Evolutionary conservation across 441 rosid species (phyloP), one percentile per base, ranked within the genome.

Genomic region (Biscutella laevigata): DNA sequence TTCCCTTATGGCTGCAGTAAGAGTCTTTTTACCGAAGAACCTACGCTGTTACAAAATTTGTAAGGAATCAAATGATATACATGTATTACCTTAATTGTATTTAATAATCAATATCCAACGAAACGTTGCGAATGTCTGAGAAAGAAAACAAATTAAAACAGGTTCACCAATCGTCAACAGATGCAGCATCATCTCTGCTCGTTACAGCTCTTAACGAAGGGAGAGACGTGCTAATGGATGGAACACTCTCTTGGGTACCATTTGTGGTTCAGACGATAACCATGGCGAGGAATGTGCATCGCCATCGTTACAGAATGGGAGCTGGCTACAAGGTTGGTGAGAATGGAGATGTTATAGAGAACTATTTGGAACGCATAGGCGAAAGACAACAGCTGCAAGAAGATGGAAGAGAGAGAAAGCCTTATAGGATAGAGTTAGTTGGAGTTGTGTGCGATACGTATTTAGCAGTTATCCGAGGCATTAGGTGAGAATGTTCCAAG

Each of bases 121-220:
- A 33, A 6, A 41, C 12, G 12, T n/a, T 37, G 13, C 21, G 35
- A 45, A 53, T 25, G 24, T 46, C 56, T 63, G 56, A 62, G 4
- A 6, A 3, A 43, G 11, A 14, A 53, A 15, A n/a, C 21, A 42
- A 30, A 13, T 21, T 26, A 27, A 40, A 64, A 50, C 65, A 90
- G 98, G 98, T 90, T 40, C 98, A 91, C 67, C 98, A 88, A 63
- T 88, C 98, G 41, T 91, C 98, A 10, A 83, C 98, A 53, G 94
- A 91, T 58, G 98, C 96, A 43, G 98, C 98, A 68, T 85, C 96
- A 25, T 91, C 98, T 1, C 95, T 87, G 16, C 76, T 91, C 13
- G 98, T 91, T 74, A 91, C 98, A 53, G 96, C 98, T 25, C 77
- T 91, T 14, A 91, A 87, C 50, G 98, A 91, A 74, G 98, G 98